Conservation (phyloP, 1,139 yeast genomes). For the Pichia sp. region DNA sequence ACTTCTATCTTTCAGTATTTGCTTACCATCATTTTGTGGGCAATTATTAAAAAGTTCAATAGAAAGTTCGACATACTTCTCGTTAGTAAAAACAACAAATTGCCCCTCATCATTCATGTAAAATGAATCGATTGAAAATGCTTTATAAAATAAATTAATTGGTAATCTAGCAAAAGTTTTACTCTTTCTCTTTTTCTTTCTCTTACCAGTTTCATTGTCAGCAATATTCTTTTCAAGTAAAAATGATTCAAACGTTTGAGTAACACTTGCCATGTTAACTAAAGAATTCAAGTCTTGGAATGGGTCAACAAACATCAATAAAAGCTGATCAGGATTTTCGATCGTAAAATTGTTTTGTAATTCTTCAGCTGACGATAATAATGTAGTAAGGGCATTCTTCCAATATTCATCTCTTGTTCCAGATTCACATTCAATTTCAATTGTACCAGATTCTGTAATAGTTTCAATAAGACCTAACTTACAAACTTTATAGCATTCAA, state of each 20-base stretch:
- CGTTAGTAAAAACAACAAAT: conserved; percentile 44
- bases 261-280: conserved; percentile 42
- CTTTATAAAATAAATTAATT: conserved; percentile 40
- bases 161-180: conserved; percentile 13
- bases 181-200: conserved; percentile 21
- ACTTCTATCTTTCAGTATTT: conserved; percentile 22
- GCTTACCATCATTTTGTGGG: conserved; percentile 18
- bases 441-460: conserved; percentile 17
- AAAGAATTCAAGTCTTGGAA: conserved; percentile 40
- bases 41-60: conserved; percentile 54
- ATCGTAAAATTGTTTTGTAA: conserved; percentile 33
- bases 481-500: conserved; percentile 41
- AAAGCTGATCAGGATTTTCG: conserved; percentile 37
- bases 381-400: conserved; percentile 25
- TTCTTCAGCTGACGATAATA: conserved; percentile 28
- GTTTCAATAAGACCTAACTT: conserved; percentile 38
- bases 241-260: conserved; percentile 42
- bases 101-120: conserved; percentile 39
- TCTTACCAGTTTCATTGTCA: conserved; percentile 25
- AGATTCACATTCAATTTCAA: conserved; percentile 17
- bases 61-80: conserved; percentile 44
- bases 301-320: conserved; percentile 43
- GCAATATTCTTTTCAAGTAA: conserved; percentile 24
- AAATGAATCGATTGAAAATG: conserved; percentile 48
- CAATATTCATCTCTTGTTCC: conserved; percentile 36